Evolutionary conservation across 2,329 filamentous ascomycete species (phyloP).

Genomic region (Fusarium sp.): DNA sequence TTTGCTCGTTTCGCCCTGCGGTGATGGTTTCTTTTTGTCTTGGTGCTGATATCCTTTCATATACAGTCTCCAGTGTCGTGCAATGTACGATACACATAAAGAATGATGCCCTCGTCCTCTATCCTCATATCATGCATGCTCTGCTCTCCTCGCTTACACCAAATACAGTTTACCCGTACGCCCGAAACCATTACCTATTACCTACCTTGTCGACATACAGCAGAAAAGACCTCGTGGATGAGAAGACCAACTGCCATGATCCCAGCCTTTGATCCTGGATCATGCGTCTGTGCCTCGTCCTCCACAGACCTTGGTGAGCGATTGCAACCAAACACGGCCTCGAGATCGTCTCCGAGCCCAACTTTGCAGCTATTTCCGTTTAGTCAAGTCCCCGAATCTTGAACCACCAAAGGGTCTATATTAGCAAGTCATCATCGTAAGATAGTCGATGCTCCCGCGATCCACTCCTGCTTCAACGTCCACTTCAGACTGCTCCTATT

Average conservation of each 20-base stretch:
- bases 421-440: constrained; percentile 33
- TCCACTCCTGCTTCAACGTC: constrained; percentile 23
- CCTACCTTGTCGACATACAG: constrained; percentile 13
- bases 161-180: constrained; percentile 7
- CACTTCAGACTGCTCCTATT: constrained; percentile 16
- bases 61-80: too few species aligned
- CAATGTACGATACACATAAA: neutral
- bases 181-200: constrained; percentile 10
- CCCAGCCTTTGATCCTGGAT: constrained; percentile 18
- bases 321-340: constrained; percentile 10
- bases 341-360: neutral
- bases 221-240: neutral
- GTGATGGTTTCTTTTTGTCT: neutral
- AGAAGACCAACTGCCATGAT: constrained; percentile 16
- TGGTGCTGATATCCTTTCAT: neutral
- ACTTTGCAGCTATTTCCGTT: neutral
- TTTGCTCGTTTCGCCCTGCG: constrained; percentile 8
- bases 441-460: constrained; percentile 32
- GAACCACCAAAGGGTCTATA: constrained; percentile 15
- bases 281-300: constrained; percentile 7
- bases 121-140: constrained; percentile 4
- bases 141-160: constrained; percentile 2
- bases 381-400: constrained; percentile 5
- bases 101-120: neutral
- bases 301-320: constrained; percentile 11